phyloP scores from a whole-genome alignment of 2,329 filamentous ascomycete species.

The Hypomyces rosellus region DNA sequence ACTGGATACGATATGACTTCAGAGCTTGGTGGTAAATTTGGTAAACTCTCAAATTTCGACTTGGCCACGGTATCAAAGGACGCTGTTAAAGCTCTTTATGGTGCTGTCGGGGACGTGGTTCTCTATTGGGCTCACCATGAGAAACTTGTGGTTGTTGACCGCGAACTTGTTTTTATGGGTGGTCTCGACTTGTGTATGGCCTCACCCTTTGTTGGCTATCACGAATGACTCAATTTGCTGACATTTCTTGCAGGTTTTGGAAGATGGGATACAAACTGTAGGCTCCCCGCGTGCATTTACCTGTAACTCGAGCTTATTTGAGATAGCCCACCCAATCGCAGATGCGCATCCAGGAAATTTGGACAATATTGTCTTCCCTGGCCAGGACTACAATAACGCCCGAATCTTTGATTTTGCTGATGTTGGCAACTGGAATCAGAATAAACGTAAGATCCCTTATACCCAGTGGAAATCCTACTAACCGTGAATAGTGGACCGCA shows the following conservation, averaged over 20 bases:
- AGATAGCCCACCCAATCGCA: constrained; percentile 63
- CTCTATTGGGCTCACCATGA: constrained; percentile 93
- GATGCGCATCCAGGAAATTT: constrained; percentile 76
- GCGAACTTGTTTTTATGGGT: constrained; percentile 80
- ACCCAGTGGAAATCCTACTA: background rate
- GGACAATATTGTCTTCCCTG: constrained; percentile 72
- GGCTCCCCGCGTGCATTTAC: constrained; percentile 14
- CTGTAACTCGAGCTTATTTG: constrained; percentile 10
- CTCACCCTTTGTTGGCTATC: background rate
- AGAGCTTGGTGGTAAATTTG: constrained; percentile 59
- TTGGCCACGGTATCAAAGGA: constrained; percentile 64
- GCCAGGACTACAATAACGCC: constrained; percentile 91
- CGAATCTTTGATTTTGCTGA: constrained; percentile 75
- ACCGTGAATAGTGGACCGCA: constrained; percentile 56
- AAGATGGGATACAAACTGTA: constrained; percentile 77
- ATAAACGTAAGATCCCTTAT: constrained; percentile 52
- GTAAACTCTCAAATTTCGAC: constrained; percentile 43
- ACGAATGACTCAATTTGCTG: background rate
- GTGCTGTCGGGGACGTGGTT: constrained; percentile 72
- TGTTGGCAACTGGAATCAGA: constrained; percentile 73
- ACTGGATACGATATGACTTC: constrained; percentile 62
- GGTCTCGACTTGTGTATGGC: constrained; percentile 70
- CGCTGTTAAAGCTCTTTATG: constrained; percentile 72
- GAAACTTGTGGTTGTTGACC: constrained; percentile 79
- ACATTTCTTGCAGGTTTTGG: constrained; percentile 55